These are phyloP conservation scores for Monascus ruber DNA, from an alignment of 2,329 filamentous ascomycete species.

Conservation along the genomic window DNA sequence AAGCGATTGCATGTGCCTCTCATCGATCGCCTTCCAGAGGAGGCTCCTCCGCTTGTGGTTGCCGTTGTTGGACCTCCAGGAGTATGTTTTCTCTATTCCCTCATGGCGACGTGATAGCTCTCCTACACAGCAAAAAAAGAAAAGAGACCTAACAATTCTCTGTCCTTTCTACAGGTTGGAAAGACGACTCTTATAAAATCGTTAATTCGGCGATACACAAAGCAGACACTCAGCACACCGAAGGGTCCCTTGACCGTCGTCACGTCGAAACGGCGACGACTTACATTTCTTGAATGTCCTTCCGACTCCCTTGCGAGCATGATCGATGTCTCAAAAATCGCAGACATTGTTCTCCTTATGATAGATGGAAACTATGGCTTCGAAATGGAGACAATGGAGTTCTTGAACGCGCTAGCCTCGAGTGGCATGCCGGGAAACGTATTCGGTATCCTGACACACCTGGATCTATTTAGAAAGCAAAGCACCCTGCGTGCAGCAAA, in stretches of 20 bases:
- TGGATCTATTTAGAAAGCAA: slow-evolving; percentile 90
- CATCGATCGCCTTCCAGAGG: slow-evolving; percentile 89
- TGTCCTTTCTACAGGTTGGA: slow-evolving; percentile 41
- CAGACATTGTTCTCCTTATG: slow-evolving; percentile 93
- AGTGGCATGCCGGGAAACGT: slow-evolving; percentile 98
- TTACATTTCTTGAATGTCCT: slow-evolving; percentile 96
- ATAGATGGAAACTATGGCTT: slow-evolving; percentile 98
- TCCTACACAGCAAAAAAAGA: not conserved
- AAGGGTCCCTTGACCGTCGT: slow-evolving; percentile 91
- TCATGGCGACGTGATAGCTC: not conserved
- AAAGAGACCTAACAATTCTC: slow-evolving; percentile 1
- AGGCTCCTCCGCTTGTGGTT: slow-evolving; percentile 85
- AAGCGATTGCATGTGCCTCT: slow-evolving; percentile 93
- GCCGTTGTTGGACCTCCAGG: slow-evolving; percentile 90
- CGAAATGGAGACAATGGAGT: slow-evolving; percentile 99
- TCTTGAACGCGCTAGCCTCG: slow-evolving; percentile 82
- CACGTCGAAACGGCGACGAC: slow-evolving; percentile 84
- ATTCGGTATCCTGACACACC: slow-evolving; percentile 90
- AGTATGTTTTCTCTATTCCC: slow-evolving; percentile 37
- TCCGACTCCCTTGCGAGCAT: slow-evolving; percentile 85
- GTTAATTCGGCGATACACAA: slow-evolving; percentile 84
- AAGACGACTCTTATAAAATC: slow-evolving; percentile 96
- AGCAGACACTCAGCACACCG: slow-evolving; percentile 83
- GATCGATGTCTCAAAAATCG: slow-evolving; percentile 94
- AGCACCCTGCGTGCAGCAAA: slow-evolving; percentile 86